Percentiles rank a stretch among this genome's conserved stretches.
Conservation (phyloP, 1,284 basidiomycete species). For the Lentinus polychrous region DNA sequence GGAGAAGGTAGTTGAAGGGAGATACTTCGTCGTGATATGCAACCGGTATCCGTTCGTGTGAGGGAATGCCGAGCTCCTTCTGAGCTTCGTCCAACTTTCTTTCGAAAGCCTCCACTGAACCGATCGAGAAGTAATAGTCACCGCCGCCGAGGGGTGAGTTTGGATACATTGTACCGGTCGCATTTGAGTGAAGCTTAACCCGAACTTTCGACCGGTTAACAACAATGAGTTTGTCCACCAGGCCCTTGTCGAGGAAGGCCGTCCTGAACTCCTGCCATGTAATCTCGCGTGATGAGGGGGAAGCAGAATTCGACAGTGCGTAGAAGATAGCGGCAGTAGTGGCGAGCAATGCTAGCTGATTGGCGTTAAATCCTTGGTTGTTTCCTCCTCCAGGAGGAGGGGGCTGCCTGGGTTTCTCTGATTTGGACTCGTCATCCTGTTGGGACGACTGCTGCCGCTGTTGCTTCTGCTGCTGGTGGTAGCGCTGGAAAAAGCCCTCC, state of each 20-base stretch:
- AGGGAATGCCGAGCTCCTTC: conserved; percentile 86
- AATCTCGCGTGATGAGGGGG: conserved; percentile 75
- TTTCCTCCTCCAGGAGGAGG: conserved; percentile 41
- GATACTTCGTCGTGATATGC: conserved; percentile 96
- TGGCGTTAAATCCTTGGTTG: conserved; percentile 47
- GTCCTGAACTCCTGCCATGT: conserved; percentile 99
- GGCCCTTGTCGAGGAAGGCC: conserved; percentile 90
- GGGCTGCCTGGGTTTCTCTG: conserved; percentile 24
- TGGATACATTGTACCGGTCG: conserved; percentile 69
- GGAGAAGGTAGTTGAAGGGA: conserved; percentile 74
- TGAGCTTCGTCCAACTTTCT: conserved; percentile 92
- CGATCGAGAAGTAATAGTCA: conserved; percentile 95
- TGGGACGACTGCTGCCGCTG: conserved; percentile 10
- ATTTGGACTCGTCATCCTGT: conserved; percentile 14
- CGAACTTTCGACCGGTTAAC: conserved; percentile 90
- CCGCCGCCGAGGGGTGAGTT: conserved; percentile 40
- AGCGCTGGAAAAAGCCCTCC: conserved; percentile 76
- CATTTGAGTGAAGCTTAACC: conserved; percentile 83
- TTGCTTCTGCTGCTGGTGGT: conserved; percentile 47
- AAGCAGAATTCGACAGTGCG: conserved; percentile 54
- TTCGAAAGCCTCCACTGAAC: conserved; percentile 96
- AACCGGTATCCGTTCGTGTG: conserved; percentile 91
- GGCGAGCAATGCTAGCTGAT: conserved; percentile 54
- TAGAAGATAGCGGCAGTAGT: conserved; percentile 63
- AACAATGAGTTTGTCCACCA: conserved; percentile 92